Base-by-base conservation (phyloP, 129 eudicot species). In the Daucus carota region DNA sequence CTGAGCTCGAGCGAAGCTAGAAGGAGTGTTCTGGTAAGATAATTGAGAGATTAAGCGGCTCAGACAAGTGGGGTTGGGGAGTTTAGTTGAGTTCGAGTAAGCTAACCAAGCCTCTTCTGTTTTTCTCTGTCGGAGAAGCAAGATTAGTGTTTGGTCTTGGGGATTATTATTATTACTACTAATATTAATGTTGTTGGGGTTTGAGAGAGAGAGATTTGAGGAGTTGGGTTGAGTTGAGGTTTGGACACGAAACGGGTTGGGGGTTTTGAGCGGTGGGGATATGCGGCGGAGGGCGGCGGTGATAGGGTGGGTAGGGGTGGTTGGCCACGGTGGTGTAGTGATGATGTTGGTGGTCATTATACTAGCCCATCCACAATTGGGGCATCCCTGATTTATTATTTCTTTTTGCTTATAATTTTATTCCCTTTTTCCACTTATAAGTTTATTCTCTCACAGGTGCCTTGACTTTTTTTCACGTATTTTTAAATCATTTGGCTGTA, bases 31-130 rank as follows among this genome's bases (percentile, higher is more conserved):
- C 28, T 84, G 93, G 72, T 91, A 88, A 3, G 99, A 94, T 17
- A 94, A 63, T 38, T 94, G 97, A 16, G 87, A 86, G 26, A 94
- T 82, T 57, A 91, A 81, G 50, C 97, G 93, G 89, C 99, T 94
- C 17, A 94, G 94, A 81, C 97, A 91, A 28, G 92, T 86, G 66
- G 96, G 84, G 75, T 73, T 83, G 7, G 99, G 99, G 77, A 94
- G 85, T 47, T 82, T 84, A 13, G 88, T 38, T 6, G 78, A 80
- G 66, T 85, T 81, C 13, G 89, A 59, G 90, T 95, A 95, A 22
- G 76, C 73, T 16, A 77, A 31, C 97, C 97, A 95, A 20, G 99
- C 99, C n/a, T 95, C 86, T 34, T 95, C 97, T 14, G 99, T 95
- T 80, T 91, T 91, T 59, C 97, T 66, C 42, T 87, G 97, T 38